phyloP scores from a whole-genome alignment of 2,329 filamentous ascomycete genomes.

The Monosporascus sp. region DNA sequence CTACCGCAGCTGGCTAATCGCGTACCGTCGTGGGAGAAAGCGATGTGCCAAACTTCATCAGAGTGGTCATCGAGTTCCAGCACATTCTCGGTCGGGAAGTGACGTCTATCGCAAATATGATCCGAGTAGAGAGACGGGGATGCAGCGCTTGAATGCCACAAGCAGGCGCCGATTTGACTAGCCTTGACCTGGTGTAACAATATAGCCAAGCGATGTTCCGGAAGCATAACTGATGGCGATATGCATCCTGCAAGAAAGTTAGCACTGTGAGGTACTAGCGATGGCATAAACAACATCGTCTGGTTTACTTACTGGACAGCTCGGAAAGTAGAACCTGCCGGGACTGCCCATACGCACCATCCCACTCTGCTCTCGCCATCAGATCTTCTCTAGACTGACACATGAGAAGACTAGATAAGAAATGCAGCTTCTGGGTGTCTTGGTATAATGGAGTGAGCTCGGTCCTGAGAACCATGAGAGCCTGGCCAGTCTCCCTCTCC shows the following conservation, averaged over 20 bases:
- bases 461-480: slow-evolving; percentile 76
- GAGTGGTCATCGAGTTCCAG: slow-evolving; percentile 67
- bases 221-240: slow-evolving; percentile 94
- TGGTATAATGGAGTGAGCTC: slow-evolving; percentile 85
- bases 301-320: slow-evolving; percentile 64
- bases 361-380: slow-evolving; percentile 74
- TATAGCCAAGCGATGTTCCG: slow-evolving; percentile 78
- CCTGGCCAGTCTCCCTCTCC: slow-evolving; percentile 63
- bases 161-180: slow-evolving; percentile 74
- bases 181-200: slow-evolving; percentile 81
- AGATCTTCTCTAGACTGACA: slow-evolving; percentile 74
- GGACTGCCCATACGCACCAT: slow-evolving; percentile 72
- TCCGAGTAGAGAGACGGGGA: slow-evolving; percentile 86
- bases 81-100: slow-evolving; percentile 72
- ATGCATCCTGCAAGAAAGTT: slow-evolving; percentile 62
- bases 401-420: slow-evolving; percentile 87
- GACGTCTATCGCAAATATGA: slow-evolving; percentile 72
- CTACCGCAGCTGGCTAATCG: slow-evolving; percentile 78
- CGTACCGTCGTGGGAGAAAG: slow-evolving; percentile 83
- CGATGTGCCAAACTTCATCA: slow-evolving; percentile 87
- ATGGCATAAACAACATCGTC: not conserved
- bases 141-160: slow-evolving; percentile 78
- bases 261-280: slow-evolving; percentile 2
- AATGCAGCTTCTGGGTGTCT: slow-evolving; percentile 72
- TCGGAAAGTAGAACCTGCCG: slow-evolving; percentile 72